Evolutionary conservation across 2,329 filamentous ascomycete genomes (phyloP).

Genomic region (Apiospora arundinis): DNA sequence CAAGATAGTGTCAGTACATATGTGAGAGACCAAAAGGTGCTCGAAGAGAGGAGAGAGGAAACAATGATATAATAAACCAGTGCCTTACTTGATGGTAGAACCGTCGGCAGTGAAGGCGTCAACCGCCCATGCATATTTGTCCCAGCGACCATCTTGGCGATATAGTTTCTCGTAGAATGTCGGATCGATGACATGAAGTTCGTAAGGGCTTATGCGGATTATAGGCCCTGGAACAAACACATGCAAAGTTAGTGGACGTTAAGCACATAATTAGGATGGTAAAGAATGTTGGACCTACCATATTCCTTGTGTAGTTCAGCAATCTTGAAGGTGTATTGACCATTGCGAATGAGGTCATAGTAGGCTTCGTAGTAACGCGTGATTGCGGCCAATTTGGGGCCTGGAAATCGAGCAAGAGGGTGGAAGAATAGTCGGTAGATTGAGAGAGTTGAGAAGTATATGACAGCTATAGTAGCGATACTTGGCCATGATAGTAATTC

Average conservation of each 20-base stretch:
- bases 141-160: constrained; percentile 34
- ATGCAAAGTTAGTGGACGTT: no score
- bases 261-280: not conserved
- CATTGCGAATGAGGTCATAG: constrained; percentile 49
- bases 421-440: constrained; percentile 42
- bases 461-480: not conserved
- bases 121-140: constrained; percentile 32
- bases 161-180: constrained; percentile 48
- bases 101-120: not conserved
- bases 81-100: not conserved
- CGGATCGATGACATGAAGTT: constrained; percentile 31
- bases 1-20: no score
- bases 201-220: constrained; percentile 30
- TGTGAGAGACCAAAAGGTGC: no score
- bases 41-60: no score
- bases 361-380: constrained; percentile 50
- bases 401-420: constrained; percentile 46
- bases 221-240: no score
- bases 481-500: no score
- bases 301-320: constrained; percentile 49
- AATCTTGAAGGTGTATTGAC: constrained; percentile 50
- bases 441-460: not conserved
- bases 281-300: not conserved
- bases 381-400: constrained; percentile 46
- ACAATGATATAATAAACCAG: no score